Conservation (phyloP, 179 eudicot genomes). For the Camellia oleifera region DNA sequence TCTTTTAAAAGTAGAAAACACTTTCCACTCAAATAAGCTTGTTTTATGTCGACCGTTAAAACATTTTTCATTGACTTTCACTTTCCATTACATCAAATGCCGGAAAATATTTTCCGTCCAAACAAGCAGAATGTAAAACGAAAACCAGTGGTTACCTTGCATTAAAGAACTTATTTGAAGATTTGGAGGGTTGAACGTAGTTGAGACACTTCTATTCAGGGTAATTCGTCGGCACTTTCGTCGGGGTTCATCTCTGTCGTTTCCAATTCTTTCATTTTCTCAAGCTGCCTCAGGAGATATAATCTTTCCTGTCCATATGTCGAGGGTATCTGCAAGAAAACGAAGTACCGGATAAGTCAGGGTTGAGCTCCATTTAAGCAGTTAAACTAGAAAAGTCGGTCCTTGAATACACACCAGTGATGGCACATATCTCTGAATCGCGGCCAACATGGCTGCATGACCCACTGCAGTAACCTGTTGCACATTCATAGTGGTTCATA, state of each 20-base stretch:
- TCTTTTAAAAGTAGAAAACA: too few species aligned
- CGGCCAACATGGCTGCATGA: constrained; percentile 98
- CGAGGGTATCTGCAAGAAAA: constrained; percentile 75
- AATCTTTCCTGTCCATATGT: constrained; percentile 88
- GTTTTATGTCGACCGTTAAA: too few species aligned
- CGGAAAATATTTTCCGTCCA: too few species aligned
- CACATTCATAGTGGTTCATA: constrained; percentile 7
- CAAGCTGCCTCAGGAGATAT: constrained; percentile 80
- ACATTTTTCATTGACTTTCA: too few species aligned
- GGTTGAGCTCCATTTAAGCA: background rate
- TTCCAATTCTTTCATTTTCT: constrained; percentile 81
- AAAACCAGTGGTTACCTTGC: constrained; percentile 5
- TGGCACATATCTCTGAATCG: constrained; percentile 93
- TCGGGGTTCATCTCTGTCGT: constrained; percentile 38
- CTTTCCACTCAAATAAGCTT: too few species aligned
- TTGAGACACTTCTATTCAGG: background rate
- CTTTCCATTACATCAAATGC: too few species aligned
- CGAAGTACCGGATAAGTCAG: background rate
- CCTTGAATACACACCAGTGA: constrained; percentile 50
- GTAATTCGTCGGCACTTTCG: constrained; percentile 48
- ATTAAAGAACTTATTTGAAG: background rate
- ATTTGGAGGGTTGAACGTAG: background rate
- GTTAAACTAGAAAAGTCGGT: background rate
- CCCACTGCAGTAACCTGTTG: constrained; percentile 97
- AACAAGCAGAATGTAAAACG: background rate